Evolutionary conservation across 345 rosid species (phyloP).

Genomic region (Cardiospermum halicacabum): DNA sequence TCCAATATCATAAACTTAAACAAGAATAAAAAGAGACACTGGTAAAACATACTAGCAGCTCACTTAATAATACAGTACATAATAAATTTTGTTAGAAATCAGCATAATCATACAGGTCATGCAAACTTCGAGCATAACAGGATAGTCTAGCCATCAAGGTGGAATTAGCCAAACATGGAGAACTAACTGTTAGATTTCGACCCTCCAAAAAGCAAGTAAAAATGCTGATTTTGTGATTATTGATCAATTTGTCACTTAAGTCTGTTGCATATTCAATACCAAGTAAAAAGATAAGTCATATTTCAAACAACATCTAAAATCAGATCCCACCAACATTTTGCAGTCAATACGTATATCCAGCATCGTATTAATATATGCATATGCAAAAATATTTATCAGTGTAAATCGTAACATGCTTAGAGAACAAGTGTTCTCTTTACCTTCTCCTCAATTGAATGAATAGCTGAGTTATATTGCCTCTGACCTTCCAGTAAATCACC

Average conservation of each 20-base stretch:
- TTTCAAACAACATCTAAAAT: background rate
- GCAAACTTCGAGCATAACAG: background rate
- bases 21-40: slow-evolving; percentile 8
- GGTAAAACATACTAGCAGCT: background rate
- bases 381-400: background rate
- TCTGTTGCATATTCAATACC: background rate
- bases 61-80: background rate
- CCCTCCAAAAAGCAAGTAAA: slow-evolving; percentile 5
- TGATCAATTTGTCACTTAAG: background rate
- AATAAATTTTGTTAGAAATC: background rate
- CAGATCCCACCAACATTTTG: background rate
- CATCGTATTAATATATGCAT: no score
- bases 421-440: slow-evolving; percentile 33
- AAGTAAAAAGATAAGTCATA: background rate
- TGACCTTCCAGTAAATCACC: slow-evolving; percentile 93
- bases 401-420: background rate
- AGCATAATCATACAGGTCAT: background rate
- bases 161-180: slow-evolving; percentile 6
- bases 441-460: slow-evolving; percentile 92
- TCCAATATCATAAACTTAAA: background rate
- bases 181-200: slow-evolving; percentile 1
- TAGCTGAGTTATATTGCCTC: slow-evolving; percentile 92
- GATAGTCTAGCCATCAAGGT: background rate
- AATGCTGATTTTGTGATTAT: background rate
- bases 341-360: background rate